phyloP scores from a whole-genome alignment of 768 basidiomycete genomes.

The Ramaria sp. region DNA sequence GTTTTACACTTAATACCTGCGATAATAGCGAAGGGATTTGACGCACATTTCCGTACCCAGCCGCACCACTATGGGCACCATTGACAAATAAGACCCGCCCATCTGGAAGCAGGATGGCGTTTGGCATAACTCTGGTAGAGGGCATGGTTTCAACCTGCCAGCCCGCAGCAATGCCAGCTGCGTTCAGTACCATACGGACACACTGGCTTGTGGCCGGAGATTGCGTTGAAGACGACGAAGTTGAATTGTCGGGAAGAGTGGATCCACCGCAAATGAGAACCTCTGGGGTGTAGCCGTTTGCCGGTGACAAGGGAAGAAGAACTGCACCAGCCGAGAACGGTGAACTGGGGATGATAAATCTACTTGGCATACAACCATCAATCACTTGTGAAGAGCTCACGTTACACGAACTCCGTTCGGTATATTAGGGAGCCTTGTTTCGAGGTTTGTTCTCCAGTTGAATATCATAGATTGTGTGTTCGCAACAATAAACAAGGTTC shows the following conservation, averaged over 20 bases:
- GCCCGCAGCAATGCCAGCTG: slow-evolving; percentile 30
- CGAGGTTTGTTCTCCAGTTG: slow-evolving; percentile 28
- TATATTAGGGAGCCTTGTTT: slow-evolving; percentile 30
- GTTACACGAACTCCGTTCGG: slow-evolving; percentile 33
- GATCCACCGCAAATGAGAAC: slow-evolving; percentile 39
- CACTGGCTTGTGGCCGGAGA: slow-evolving; percentile 33
- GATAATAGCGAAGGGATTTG: background rate
- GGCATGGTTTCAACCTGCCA: slow-evolving; percentile 38
- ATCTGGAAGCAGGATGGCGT: slow-evolving; percentile 21
- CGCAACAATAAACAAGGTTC: slow-evolving; percentile 30
- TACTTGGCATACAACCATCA: background rate
- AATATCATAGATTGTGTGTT: slow-evolving; percentile 33
- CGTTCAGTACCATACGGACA: slow-evolving; percentile 30
- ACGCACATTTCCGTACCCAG: slow-evolving; percentile 24
- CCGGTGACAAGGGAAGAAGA: slow-evolving; percentile 28
- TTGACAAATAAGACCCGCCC: slow-evolving; percentile 33
- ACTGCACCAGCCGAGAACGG: slow-evolving; percentile 17
- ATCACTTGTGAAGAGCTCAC: background rate
- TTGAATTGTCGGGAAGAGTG: slow-evolving; percentile 21
- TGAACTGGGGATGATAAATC: background rate
- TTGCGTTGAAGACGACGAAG: slow-evolving; percentile 24
- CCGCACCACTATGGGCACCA: slow-evolving; percentile 32
- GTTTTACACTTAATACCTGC: background rate
- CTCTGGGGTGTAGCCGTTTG: slow-evolving; percentile 30
- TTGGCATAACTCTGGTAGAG: slow-evolving; percentile 27